Base-by-base conservation (phyloP, 768 basidiomycete species). In the Boletus pseudopeckii region DNA sequence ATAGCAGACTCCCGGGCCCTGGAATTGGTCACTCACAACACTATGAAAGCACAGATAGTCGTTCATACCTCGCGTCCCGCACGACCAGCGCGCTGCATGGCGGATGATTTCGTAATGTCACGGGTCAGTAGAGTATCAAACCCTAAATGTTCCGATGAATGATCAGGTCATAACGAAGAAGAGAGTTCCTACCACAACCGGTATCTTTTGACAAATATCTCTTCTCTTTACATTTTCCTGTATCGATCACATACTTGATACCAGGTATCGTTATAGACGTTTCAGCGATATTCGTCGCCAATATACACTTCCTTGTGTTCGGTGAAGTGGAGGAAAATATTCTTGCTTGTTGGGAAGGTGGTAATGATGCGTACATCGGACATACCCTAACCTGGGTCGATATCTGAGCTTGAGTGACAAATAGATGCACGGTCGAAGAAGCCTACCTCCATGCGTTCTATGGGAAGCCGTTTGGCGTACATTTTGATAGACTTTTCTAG, bases 221-320 rank as follows among this genome's bases (percentile, higher is more conserved):
- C 72, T 96, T 97, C 74, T 98, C 95, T 70, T 98, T 99, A 65
- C 88, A 91, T 69, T 94, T 88, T 2, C 97, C 97, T 0, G 92
- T 89, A 71, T 99, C 97, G 37, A 99, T 90, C 7, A 99, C 95
- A 69, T 91, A 98, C 63, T 83, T 88, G 52, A 99, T 86, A 0
- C 94, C 94, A 4, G 95, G 93, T 65, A 99, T 97, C 14, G 97
- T 98, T 67, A 99, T 92, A 13, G 90, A 92, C 0, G 97, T 98
- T 71, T 99, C 97, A 11, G 97, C 97, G 54, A 99, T 95, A 71
- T 98, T 99, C 17, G 97, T 99, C 2, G 97, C 88, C 37, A 99
- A 77, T 57, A 99, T 92, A 71, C 94, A 90, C 71, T 98, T 95
- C 52, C 97, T 83, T 2, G 81, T 82, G 48, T 83, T 79, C 1